Conservation (phyloP, 176 grass and related monocot species). For the Paspalum notatum region DNA sequence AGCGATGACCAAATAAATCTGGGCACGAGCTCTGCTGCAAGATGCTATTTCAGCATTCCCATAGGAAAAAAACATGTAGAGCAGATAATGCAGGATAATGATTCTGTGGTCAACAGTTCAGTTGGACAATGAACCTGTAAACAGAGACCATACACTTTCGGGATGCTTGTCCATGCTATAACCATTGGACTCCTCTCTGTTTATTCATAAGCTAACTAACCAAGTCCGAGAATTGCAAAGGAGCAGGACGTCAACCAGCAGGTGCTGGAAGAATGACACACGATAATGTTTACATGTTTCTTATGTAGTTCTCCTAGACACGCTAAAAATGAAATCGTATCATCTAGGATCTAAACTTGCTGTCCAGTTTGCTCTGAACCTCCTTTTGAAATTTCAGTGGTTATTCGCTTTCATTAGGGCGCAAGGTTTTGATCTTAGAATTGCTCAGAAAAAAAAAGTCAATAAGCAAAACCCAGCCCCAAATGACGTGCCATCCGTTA, state of each 20-base stretch:
- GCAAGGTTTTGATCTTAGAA: too few relatives aligned
- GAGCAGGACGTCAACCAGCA: not conserved
- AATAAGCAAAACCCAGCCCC: too few relatives aligned
- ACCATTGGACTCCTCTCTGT: not conserved
- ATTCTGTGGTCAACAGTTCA: not conserved
- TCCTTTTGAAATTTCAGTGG: too few relatives aligned
- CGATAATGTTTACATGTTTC: not conserved
- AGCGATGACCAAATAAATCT: constrained; percentile 19
- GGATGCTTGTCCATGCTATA: not conserved
- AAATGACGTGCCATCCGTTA: not conserved
- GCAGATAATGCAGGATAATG: not conserved
- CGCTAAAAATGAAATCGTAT: not conserved
- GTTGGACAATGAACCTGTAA: not conserved
- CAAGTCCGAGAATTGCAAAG: not conserved
- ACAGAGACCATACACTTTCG: not conserved
- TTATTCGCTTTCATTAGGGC: too few relatives aligned
- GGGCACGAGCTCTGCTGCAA: not conserved
- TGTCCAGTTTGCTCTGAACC: not conserved
- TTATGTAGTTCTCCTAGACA: not conserved
- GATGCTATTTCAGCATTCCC: not conserved
- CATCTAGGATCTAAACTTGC: not conserved
- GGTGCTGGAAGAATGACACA: not conserved
- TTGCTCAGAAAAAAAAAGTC: too few relatives aligned
- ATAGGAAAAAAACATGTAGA: not conserved
- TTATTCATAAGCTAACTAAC: not conserved